phyloP scores from a whole-genome alignment of 2,329 filamentous ascomycete species.

The Fusarium sp. region DNA sequence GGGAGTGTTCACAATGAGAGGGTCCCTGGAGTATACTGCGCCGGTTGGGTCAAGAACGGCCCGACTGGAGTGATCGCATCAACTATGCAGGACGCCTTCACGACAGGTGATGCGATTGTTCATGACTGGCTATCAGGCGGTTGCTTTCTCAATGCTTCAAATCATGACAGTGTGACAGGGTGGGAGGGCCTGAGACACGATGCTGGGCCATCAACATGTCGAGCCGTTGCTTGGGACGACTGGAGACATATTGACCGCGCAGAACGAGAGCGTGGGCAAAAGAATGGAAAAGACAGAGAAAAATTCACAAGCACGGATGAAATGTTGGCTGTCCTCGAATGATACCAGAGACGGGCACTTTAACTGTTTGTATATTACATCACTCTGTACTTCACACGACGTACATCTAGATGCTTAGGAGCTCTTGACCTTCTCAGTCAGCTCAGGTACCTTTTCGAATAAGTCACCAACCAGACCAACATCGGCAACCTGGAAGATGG shows the following conservation, averaged over 20 bases:
- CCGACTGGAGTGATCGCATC: constrained; percentile 96
- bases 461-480: constrained; percentile 95
- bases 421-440: constrained; percentile 92
- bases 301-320: constrained; percentile 68
- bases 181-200: constrained; percentile 81
- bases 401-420: constrained; percentile 46
- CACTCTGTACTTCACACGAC: constrained; percentile 34
- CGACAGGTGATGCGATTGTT: constrained; percentile 83
- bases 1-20: constrained; percentile 53
- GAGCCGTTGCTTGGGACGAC: constrained; percentile 81
- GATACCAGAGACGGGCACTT: constrained; percentile 35
- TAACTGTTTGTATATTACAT: constrained; percentile 44
- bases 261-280: constrained; percentile 74
- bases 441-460: constrained; percentile 93
- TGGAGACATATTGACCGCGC: constrained; percentile 86
- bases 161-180: constrained; percentile 55
- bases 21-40: constrained; percentile 83
- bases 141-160: constrained; percentile 51
- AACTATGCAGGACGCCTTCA: constrained; percentile 95
- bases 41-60: constrained; percentile 95
- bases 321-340: constrained; percentile 66
- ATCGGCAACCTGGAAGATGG: constrained; percentile 98
- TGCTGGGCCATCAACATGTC: constrained; percentile 62
- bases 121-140: constrained; percentile 73
- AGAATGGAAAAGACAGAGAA: constrained; percentile 80